Conservation (phyloP, 2,329 filamentous ascomycete genomes). For the Aureobasidium melanogenum region DNA sequence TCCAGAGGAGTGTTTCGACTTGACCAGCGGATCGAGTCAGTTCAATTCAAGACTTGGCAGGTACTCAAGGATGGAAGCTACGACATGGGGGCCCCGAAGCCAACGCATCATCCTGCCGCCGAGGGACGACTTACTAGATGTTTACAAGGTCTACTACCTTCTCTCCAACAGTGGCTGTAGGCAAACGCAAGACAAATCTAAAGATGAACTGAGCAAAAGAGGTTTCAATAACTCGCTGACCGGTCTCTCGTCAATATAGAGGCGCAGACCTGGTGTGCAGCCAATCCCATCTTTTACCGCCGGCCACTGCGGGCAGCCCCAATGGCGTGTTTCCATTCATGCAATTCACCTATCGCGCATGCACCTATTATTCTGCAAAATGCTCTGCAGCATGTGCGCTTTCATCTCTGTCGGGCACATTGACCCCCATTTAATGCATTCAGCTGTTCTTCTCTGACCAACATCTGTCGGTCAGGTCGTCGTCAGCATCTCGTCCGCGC, state of each 20-base stretch:
- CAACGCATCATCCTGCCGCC: conserved; percentile 7
- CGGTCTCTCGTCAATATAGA: background rate
- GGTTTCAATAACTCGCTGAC: background rate
- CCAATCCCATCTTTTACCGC: conserved; percentile 7
- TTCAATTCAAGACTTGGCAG: conserved; percentile 8
- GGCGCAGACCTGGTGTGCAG: background rate
- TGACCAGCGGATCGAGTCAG: conserved; percentile 2
- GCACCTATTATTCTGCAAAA: conserved; percentile 1
- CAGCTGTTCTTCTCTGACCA: background rate
- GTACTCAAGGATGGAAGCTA: conserved; percentile 7
- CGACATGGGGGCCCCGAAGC: conserved; percentile 2
- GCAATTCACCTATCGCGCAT: background rate
- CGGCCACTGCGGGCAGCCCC: background rate
- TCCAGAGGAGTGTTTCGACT: background rate
- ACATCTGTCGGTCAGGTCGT: background rate
- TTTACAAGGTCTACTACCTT: background rate
- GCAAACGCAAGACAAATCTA: no score
- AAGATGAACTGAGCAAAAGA: background rate
- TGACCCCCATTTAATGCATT: background rate
- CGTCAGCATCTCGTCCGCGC: background rate
- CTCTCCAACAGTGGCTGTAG: no score
- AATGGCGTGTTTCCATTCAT: conserved; percentile 4
- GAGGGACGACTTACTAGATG: background rate
- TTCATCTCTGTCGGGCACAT: background rate
- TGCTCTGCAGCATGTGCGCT: conserved; percentile 8